These are phyloP conservation scores for Lentinula guzmanii DNA, from an alignment of 768 basidiomycete genomes.

Conservation along the genomic window DNA sequence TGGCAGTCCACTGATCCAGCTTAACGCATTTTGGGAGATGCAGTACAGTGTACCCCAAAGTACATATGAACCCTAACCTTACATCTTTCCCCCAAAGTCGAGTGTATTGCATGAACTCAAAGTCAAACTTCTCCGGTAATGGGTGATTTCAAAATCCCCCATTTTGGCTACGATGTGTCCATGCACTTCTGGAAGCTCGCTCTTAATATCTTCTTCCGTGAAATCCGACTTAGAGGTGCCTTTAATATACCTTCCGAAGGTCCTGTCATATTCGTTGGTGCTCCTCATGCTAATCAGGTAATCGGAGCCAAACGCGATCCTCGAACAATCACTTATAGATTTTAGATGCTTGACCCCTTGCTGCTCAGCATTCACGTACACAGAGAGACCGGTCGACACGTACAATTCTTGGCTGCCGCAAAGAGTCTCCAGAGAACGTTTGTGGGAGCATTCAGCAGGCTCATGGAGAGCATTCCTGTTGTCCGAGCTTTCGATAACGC, in stretches of 20 bases:
- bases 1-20: too few relatives aligned
- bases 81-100: background rate
- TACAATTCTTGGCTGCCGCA: conserved; percentile 85
- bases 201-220: conserved; percentile 93
- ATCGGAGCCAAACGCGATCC: conserved; percentile 12
- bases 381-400: conserved; percentile 73
- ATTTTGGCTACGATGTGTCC: conserved; percentile 57
- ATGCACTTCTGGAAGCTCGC: conserved; percentile 82
- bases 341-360: conserved; percentile 87
- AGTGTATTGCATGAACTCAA: background rate
- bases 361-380: conserved; percentile 80
- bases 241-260: conserved; percentile 91
- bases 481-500: conserved; percentile 88
- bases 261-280: conserved; percentile 88
- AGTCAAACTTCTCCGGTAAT: background rate
- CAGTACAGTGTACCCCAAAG: background rate
- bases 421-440: conserved; percentile 78
- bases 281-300: conserved; percentile 90
- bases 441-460: conserved; percentile 72
- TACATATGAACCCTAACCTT: background rate
- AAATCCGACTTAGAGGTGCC: conserved; percentile 88
- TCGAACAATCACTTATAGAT: background rate
- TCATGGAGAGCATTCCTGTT: conserved; percentile 93
- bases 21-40: too few relatives aligned
- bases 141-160: conserved; percentile 3